phyloP scores from a whole-genome alignment of 2,329 filamentous ascomycete genomes.

The Ceratocystiopsis minuta region DNA sequence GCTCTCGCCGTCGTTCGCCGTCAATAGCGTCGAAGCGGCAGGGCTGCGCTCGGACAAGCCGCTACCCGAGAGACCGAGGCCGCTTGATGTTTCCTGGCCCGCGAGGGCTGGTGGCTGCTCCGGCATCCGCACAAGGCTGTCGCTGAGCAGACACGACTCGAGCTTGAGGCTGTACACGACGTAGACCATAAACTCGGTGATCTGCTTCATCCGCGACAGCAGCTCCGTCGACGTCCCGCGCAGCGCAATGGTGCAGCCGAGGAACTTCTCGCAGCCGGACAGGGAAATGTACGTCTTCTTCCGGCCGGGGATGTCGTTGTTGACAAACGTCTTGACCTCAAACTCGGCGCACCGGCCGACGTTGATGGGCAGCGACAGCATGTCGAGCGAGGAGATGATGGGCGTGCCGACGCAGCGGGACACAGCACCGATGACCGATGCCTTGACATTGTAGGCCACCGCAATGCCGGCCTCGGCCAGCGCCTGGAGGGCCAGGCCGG shows the following conservation, averaged over 20 bases:
- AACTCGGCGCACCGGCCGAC: conserved; percentile 73
- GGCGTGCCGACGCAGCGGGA: conserved; percentile 80
- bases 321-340: conserved; percentile 88
- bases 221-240: conserved; percentile 58
- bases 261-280: conserved; percentile 71
- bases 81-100: conserved; percentile 14
- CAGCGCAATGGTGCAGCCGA: conserved; percentile 88
- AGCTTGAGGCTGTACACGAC: conserved; percentile 96
- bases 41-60: conserved; percentile 5
- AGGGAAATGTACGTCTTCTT: conserved; percentile 95
- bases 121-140: conserved; percentile 78
- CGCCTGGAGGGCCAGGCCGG: conserved; percentile 75
- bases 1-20: not conserved
- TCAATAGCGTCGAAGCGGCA: not conserved
- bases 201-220: conserved; percentile 67
- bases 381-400: conserved; percentile 88
- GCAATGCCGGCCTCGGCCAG: conserved; percentile 78
- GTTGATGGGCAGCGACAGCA: conserved; percentile 60
- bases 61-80: conserved; percentile 4
- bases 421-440: conserved; percentile 87
- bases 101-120: conserved; percentile 29
- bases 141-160: conserved; percentile 83
- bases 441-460: conserved; percentile 91
- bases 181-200: conserved; percentile 98
- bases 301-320: conserved; percentile 50